Evolutionary conservation across 139 green algal genomes (phyloP), one percentile per base, ranked within the genome.

Genomic region (Tetraselmis striata): DNA sequence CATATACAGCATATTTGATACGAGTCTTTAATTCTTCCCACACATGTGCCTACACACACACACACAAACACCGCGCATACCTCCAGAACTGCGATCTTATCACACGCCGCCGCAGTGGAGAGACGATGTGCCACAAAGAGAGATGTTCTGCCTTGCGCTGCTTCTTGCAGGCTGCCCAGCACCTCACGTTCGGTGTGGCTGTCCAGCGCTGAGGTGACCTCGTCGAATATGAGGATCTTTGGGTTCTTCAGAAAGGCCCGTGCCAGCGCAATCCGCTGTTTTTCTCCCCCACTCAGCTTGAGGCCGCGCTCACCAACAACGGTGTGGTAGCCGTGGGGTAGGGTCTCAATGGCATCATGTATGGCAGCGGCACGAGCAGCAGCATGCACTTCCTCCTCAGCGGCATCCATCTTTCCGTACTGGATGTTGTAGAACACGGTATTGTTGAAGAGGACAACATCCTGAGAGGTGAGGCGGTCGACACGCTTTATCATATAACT

Each of bases 361-460:
- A 99, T 92, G 59, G 91, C 85, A n/a, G 92, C 93, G 0, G 89
- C 88, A 30, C 89, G 83, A 0, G 90, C 90, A 1, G 88, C 90
- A 0, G 58, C 84, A 59, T 85, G 80, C 1, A 92, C 87, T 23
- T 95, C 91, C 27, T 90, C 90, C n/a, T 83, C 32, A 0, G 78
- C 88, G 1, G 95, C 95, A 0, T 78, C 75, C 76, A 94, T 85
- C 23, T 90, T 85, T 23, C 94, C 95, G 78, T 97, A 97, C 32
- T 87, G 77, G 78, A 97, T 97, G 88, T 98, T 97, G 87, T 98
- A 95, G 31, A 89, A 90, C 32, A 99, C 95, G 45, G 89, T 96
- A 79, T 98, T 95, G 83, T 99, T 99, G 92, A 99, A 99, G 2
- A 99, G 89, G 31, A 97, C 92, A 87, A 97, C 91, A 89, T 98